These are phyloP conservation scores for Trichoderma hamatum DNA, from an alignment of 2,329 filamentous ascomycete genomes.

Conservation along the genomic window DNA sequence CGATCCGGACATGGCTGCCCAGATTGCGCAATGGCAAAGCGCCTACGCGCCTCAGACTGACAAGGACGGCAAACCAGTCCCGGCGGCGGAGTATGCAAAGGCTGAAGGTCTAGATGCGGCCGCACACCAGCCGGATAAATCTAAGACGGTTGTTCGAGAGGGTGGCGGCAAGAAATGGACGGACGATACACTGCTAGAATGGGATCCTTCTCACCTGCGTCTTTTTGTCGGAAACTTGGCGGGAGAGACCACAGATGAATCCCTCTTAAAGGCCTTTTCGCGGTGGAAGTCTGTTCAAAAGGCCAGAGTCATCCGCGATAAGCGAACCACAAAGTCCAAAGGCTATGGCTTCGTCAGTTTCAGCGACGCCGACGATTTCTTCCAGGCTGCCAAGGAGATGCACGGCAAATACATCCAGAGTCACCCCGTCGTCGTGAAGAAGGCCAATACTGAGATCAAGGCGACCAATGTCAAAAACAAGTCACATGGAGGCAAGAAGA, in stretches of 20 bases:
- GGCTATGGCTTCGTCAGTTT: conserved; percentile 98
- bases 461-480: conserved; percentile 69
- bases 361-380: conserved; percentile 92
- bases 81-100: conserved; percentile 38
- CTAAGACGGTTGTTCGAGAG: conserved; percentile 84
- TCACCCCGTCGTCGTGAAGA: conserved; percentile 84
- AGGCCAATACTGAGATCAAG: conserved; percentile 90
- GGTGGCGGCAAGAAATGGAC: conserved; percentile 94
- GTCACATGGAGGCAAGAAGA: conserved; percentile 43
- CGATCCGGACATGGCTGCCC: conserved; percentile 83
- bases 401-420: conserved; percentile 99
- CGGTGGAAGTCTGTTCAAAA: conserved; percentile 88
- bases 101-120: conserved; percentile 47
- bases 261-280: conserved; percentile 88
- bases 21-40: conserved; percentile 94
- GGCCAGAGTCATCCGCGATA: conserved; percentile 91
- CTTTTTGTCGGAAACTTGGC: conserved; percentile 97
- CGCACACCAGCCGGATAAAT: conserved; percentile 57
- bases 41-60: conserved; percentile 69
- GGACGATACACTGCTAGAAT: conserved; percentile 85
- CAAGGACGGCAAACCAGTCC: conserved; percentile 39
- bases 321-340: conserved; percentile 93
- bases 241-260: conserved; percentile 96
- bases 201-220: conserved; percentile 92
- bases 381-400: conserved; percentile 96